Evolutionary conservation across 192 early-diverging fungal species (phyloP).

Genomic region (Chytriomyces sp.): DNA sequence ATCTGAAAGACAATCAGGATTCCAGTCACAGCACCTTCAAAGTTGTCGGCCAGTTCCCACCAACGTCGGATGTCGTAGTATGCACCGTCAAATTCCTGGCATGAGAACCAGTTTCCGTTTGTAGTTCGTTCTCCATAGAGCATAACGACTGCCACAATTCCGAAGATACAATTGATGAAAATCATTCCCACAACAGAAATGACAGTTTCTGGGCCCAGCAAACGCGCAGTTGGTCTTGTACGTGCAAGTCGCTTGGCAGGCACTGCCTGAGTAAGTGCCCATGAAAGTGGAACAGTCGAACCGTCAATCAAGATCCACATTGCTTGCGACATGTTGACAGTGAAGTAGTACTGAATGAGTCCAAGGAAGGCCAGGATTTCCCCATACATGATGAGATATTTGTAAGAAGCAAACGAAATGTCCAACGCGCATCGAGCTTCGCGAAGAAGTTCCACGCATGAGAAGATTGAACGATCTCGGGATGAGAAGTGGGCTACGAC

Average conservation of each 20-base stretch:
- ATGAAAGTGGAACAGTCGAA: slow-evolving; percentile 66
- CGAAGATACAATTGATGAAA: slow-evolving; percentile 73
- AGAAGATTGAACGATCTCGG: slow-evolving; percentile 61
- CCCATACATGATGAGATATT: slow-evolving; percentile 73
- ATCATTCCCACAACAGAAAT: slow-evolving; percentile 72
- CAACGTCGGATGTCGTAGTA: slow-evolving; percentile 68
- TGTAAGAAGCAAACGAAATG: slow-evolving; percentile 76
- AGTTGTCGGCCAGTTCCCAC: slow-evolving; percentile 87
- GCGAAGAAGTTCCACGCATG: slow-evolving; percentile 74
- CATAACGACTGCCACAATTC: slow-evolving; percentile 58
- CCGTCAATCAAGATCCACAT: slow-evolving; percentile 81
- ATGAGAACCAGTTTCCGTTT: slow-evolving; percentile 73
- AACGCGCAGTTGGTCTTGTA: slow-evolving; percentile 74
- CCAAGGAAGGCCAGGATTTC: slow-evolving; percentile 72
- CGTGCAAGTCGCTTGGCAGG: slow-evolving; percentile 62
- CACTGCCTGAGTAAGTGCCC: slow-evolving; percentile 69
- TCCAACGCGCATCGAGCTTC: slow-evolving; percentile 79
- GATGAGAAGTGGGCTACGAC: slow-evolving; percentile 86
- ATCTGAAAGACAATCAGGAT: slow-evolving; percentile 74
- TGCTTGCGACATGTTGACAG: slow-evolving; percentile 69
- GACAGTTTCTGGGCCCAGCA: slow-evolving; percentile 74
- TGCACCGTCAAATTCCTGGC: slow-evolving; percentile 78
- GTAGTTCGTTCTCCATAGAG: slow-evolving; percentile 56
- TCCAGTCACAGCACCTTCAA: slow-evolving; percentile 68
- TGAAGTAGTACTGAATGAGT: slow-evolving; percentile 75